A percentile compares a stretch with the other conserved stretches of the same genome.
phyloP scores from a whole-genome alignment of 108 stramenopile genomes.

The Phaeodactylum tricornutum region DNA sequence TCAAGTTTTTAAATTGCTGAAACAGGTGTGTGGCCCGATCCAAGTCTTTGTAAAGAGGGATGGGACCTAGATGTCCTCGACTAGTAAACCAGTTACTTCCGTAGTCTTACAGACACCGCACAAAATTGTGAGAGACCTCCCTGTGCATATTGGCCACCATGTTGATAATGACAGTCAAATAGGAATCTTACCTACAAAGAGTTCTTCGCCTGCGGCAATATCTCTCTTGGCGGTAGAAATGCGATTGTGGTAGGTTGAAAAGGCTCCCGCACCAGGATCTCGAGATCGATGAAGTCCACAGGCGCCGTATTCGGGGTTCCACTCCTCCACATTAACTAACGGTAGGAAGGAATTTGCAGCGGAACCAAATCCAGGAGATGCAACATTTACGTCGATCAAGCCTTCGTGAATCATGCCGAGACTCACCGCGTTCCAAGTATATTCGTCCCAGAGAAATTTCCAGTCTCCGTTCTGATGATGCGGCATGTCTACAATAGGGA shows the following conservation, averaged over 20 bases:
- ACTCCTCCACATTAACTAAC: constrained; percentile 29
- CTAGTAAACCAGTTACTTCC: constrained; percentile 13
- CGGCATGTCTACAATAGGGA: constrained; percentile 26
- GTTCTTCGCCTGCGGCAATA: constrained; percentile 32
- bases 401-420: constrained; percentile 7
- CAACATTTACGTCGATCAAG: constrained; percentile 13
- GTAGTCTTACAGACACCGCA: constrained; percentile 7
- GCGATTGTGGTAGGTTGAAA: constrained; percentile 24
- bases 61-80: constrained; percentile 15
- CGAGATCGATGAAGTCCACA: constrained; percentile 31
- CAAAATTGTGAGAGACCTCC: neutral
- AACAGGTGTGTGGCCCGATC: constrained; percentile 7
- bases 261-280: constrained; percentile 44
- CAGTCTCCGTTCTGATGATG: constrained; percentile 6
- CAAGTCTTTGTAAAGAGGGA: constrained; percentile 24
- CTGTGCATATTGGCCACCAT: neutral
- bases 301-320: constrained; percentile 6
- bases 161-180: constrained; percentile 14
- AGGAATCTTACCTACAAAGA: no score
- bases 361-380: constrained; percentile 25
- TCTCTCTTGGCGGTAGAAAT: constrained; percentile 6
- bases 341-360: constrained; percentile 23
- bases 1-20: neutral
- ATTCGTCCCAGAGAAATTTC: constrained; percentile 36
- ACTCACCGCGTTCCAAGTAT: constrained; percentile 18